Percentiles rank a stretch among this genome's conserved stretches.
Evolutionary conservation across 129 eudicot genomes (phyloP).

Genomic region (Centaurea solstitialis): DNA sequence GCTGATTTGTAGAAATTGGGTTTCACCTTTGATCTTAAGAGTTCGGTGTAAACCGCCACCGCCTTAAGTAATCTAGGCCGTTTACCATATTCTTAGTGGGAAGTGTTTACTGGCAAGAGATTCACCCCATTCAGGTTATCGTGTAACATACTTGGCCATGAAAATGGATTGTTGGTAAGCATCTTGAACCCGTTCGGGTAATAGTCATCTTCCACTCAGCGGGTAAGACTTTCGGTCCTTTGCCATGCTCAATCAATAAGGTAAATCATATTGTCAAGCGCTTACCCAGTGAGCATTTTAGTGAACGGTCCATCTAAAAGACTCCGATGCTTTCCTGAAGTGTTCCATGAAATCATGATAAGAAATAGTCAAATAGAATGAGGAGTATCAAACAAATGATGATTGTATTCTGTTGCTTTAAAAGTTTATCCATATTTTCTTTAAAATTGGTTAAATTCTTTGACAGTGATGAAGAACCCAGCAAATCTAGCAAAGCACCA

Average conservation of each 20-base stretch:
- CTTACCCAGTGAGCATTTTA: too few relatives aligned
- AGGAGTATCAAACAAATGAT: neutral
- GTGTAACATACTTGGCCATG: too few relatives aligned
- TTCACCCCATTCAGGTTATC: too few relatives aligned
- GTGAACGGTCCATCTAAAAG: neutral
- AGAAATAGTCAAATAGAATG: neutral
- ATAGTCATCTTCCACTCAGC: too few relatives aligned
- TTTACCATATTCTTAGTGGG: too few relatives aligned
- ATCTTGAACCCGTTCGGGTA: too few relatives aligned
- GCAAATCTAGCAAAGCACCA: slow-evolving; percentile 97
- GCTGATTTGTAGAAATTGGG: neutral
- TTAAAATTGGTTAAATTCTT: neutral
- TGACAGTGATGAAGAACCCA: slow-evolving; percentile 95
- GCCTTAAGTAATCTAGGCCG: neutral
- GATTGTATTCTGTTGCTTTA: neutral
- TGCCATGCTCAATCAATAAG: too few relatives aligned
- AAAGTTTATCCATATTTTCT: too few relatives aligned
- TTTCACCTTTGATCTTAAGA: neutral
- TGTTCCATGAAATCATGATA: neutral
- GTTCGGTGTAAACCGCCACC: neutral
- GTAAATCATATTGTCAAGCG: too few relatives aligned
- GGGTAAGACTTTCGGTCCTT: too few relatives aligned
- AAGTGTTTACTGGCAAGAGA: too few relatives aligned
- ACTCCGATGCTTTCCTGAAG: neutral
- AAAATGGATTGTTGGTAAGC: too few relatives aligned